These are phyloP conservation scores for Ophiostoma quercus DNA, from an alignment of 2,329 filamentous ascomycete genomes.

Conservation along the genomic window DNA sequence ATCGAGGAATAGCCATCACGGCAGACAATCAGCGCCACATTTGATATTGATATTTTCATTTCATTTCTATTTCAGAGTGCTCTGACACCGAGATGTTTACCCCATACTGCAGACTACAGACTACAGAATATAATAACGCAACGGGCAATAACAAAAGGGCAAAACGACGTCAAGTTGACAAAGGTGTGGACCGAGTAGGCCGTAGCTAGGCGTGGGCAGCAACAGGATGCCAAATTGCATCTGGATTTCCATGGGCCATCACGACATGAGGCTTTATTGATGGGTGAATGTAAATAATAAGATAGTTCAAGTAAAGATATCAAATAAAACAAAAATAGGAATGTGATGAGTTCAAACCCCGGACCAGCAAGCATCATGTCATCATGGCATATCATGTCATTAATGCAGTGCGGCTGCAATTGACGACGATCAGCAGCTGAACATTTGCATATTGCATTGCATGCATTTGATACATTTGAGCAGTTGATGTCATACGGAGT, in stretches of 20 bases:
- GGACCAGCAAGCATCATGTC: background rate
- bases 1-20: background rate
- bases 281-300: background rate
- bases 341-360: background rate
- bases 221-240: background rate
- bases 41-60: background rate
- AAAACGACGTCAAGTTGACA: background rate
- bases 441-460: background rate
- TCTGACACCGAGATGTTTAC: background rate
- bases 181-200: background rate
- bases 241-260: background rate
- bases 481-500: background rate
- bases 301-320: too few species aligned
- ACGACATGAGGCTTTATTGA: background rate
- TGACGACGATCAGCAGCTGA: background rate
- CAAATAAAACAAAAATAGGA: too few species aligned
- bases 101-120: background rate
- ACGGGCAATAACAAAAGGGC: background rate
- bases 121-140: background rate
- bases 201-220: background rate
- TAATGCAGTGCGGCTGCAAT: background rate
- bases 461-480: background rate
- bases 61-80: background rate
- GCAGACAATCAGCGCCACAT: background rate
- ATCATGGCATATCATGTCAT: background rate